Percentiles rank a stretch among this genome's conserved stretches.
Evolutionary conservation across 352 stramenopile species (phyloP).

Genomic region (Globisporangium paroecandrum): DNA sequence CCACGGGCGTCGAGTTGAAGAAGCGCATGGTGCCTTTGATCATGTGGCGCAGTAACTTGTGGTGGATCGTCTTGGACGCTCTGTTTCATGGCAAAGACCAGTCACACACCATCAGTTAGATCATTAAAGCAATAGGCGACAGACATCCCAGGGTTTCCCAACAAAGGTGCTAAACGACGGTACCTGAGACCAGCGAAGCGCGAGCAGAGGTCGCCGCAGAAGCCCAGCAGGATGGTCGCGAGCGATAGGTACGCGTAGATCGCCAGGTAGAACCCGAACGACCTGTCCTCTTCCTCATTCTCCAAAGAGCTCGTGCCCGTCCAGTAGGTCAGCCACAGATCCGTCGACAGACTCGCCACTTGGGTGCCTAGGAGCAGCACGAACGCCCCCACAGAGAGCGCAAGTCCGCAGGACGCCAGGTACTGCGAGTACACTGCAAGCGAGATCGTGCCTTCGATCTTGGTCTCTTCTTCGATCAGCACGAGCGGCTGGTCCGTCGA

Average conservation of each 20-base stretch:
- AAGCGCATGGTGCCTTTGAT: slow-evolving; percentile 83
- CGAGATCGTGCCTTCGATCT: slow-evolving; percentile 37
- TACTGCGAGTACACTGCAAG: slow-evolving; percentile 43
- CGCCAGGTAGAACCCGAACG: slow-evolving; percentile 44
- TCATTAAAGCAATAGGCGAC: neutral
- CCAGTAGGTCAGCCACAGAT: slow-evolving; percentile 70
- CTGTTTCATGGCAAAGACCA: slow-evolving; percentile 16
- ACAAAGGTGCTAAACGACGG: neutral
- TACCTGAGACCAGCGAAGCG: slow-evolving; percentile 57
- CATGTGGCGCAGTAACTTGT: slow-evolving; percentile 53
- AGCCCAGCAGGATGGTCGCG: slow-evolving; percentile 45
- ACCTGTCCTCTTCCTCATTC: neutral
- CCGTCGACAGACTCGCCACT: slow-evolving; percentile 47
- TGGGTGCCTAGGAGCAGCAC: slow-evolving; percentile 42
- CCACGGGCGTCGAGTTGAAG: slow-evolving; percentile 81
- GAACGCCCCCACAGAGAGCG: slow-evolving; percentile 32
- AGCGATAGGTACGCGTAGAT: slow-evolving; percentile 60
- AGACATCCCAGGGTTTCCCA: neutral
- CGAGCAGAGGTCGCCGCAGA: slow-evolving; percentile 42
- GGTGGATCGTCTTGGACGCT: slow-evolving; percentile 61
- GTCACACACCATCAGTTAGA: slow-evolving; percentile 1
- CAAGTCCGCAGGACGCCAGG: slow-evolving; percentile 39
- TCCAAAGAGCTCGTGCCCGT: slow-evolving; percentile 25
- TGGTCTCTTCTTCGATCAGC: slow-evolving; percentile 48
- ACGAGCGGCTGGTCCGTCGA: slow-evolving; percentile 9